Evolutionary conservation across 257 asterid species (phyloP).

Genomic region (Coffea canephora): DNA sequence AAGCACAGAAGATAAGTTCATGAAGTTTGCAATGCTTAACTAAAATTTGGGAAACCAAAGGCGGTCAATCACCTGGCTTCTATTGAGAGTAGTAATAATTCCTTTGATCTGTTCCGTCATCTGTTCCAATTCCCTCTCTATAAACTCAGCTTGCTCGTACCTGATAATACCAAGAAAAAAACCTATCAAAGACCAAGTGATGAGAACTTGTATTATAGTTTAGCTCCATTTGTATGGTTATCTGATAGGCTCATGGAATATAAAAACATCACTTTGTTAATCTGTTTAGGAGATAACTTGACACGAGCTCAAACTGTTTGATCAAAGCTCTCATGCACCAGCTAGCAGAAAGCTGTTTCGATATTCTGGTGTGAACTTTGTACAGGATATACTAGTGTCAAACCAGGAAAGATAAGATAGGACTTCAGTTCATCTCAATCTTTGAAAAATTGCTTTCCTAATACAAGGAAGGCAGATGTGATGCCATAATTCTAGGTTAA

Average conservation of each 20-base stretch:
- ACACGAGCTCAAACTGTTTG: neutral
- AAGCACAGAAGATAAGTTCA: conserved; percentile 3
- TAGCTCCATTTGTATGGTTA: neutral
- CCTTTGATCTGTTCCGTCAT: conserved; percentile 85
- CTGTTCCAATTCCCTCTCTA: conserved; percentile 80
- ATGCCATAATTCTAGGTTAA: neutral
- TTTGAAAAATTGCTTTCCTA: neutral
- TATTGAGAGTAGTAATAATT: conserved; percentile 68
- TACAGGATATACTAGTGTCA: neutral
- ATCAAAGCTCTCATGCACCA: neutral
- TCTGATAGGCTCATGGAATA: neutral
- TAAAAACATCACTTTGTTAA: neutral
- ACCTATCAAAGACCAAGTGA: neutral
- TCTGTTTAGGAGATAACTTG: neutral
- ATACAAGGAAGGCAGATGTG: neutral
- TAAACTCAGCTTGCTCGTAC: conserved; percentile 85
- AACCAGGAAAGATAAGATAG: neutral
- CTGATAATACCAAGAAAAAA: conserved; percentile 36
- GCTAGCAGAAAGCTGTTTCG: neutral
- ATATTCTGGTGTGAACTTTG: neutral
- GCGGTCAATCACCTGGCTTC: conserved; percentile 56
- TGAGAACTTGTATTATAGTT: neutral
- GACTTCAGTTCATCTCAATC: neutral
- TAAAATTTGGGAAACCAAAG: neutral
- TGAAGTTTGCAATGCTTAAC: conserved; percentile 3